Base-by-base conservation (phyloP, 2,329 filamentous ascomycete genomes). In the Fusarium clavum region DNA sequence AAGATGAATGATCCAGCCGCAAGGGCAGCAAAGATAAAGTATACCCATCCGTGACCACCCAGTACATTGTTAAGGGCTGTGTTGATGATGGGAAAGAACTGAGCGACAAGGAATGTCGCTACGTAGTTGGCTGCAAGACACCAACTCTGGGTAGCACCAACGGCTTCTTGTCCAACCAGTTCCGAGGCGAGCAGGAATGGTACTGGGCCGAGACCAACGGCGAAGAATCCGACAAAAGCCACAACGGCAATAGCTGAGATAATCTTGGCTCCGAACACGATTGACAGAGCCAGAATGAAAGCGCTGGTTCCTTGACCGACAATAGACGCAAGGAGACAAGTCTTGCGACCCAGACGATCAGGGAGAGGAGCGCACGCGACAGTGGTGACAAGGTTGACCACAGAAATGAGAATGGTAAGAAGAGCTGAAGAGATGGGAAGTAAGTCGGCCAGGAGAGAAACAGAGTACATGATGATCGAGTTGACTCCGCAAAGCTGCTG, bases 391-490 rank as follows among this genome's bases (percentile, higher is more conserved):
- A 99, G 88, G 80, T 98, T 98, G 77, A 97, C 88, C 14, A 90
- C 86, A 1, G 94, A 97, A 63, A 98, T 94, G 57, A 92, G 82
- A 64, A 98, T 95, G 57, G 95, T 97, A 55, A 99, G 86, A 2
- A 97, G 82, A 0, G 92, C 91, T 0, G 94, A 95, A 67, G 90
- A 94, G 48, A 94, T 88, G 6, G 93, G 92, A 0, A 99, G 87
- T 3, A 98, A 87, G 68, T 90, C 90, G 32, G 92, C 89, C 16
- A 99, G 87, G 2, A 99, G 89, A 1, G 93, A 94, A 8, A 98
- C 96, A 4, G 94, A 97, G 81, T 99, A 99, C 94, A 99, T 98
- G 81, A 98, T 92, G 77, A 98, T 95, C 62, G 92, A 95, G 86
- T 99, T 98, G 82, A 98, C 95, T 48, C 94, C 95, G 62, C 92